These are phyloP conservation scores for Xylaria flabelliformis DNA, from an alignment of 495 filamentous ascomycete genomes.

Conservation along the genomic window DNA sequence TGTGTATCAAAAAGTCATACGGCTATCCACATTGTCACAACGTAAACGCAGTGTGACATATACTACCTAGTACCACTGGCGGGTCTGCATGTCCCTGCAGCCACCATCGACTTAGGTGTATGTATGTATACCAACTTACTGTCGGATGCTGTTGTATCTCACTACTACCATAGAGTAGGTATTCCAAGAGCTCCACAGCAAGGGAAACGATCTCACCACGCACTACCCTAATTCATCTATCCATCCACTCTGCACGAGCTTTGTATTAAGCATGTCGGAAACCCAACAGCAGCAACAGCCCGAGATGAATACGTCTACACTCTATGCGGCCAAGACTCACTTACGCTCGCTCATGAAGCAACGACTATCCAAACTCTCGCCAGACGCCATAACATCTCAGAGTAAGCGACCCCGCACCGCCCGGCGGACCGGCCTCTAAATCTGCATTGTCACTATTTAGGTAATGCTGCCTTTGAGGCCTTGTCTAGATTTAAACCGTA, in stretches of 20 bases:
- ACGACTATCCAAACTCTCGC: conserved; percentile 61
- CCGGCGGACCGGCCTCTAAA: conserved; percentile 23
- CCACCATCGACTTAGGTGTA: neutral
- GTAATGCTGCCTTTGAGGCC: conserved; percentile 60
- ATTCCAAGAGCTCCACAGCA: conserved; percentile 3
- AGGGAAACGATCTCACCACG: neutral
- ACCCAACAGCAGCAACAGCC: conserved; percentile 30
- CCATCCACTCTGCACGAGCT: neutral
- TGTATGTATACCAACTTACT: neutral
- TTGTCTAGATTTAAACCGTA: conserved; percentile 65
- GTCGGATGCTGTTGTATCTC: neutral
- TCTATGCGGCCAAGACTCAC: conserved; percentile 74
- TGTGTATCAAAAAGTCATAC: neutral
- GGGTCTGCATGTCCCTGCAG: conserved; percentile 11
- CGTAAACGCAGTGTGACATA: conserved; percentile 9
- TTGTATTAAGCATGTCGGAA: conserved; percentile 19
- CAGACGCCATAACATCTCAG: conserved; percentile 65
- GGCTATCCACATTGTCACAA: neutral
- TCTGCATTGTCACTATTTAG: conserved; percentile 48
- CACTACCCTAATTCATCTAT: neutral
- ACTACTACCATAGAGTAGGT: neutral
- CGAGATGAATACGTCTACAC: conserved; percentile 47
- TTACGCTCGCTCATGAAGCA: conserved; percentile 72
- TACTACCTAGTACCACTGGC: neutral
- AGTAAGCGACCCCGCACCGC: conserved; percentile 58